Conservation (phyloP, 2,329 filamentous ascomycete species). For the Achaetomium macrosporum region DNA sequence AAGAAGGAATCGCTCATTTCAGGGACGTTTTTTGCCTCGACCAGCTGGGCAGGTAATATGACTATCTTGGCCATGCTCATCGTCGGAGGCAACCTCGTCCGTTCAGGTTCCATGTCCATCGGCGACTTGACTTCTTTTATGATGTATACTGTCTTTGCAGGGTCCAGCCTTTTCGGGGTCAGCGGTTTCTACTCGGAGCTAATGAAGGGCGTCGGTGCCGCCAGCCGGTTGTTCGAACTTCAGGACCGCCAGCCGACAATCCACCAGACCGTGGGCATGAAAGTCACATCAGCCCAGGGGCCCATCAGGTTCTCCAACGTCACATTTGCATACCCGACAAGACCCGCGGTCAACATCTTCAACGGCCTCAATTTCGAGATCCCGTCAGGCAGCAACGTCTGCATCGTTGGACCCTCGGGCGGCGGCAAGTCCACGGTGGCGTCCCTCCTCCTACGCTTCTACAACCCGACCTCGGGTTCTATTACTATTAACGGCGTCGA, state of each 20-base stretch:
- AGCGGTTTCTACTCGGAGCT: conserved; percentile 96
- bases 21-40: conserved; percentile 81
- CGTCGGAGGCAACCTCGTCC: conserved; percentile 85
- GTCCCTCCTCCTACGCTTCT: conserved; percentile 86
- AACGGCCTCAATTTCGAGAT: conserved; percentile 84
- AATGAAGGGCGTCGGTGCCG: conserved; percentile 97
- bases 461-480: conserved; percentile 68
- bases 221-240: conserved; percentile 91
- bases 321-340: conserved; percentile 84
- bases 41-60: conserved; percentile 92
- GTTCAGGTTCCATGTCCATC: conserved; percentile 76
- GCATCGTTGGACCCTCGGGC: conserved; percentile 91
- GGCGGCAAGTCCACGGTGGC: conserved; percentile 96
- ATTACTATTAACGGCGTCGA: conserved; percentile 83
- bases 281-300: conserved; percentile 78
- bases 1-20: conserved; percentile 81
- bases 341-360: conserved; percentile 89
- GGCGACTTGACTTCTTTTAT: conserved; percentile 94
- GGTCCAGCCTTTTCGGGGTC: conserved; percentile 84
- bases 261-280: conserved; percentile 73
- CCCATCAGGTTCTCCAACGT: conserved; percentile 84
- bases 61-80: conserved; percentile 88
- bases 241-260: conserved; percentile 86
- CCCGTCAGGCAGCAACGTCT: conserved; percentile 87
- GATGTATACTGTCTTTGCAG: conserved; percentile 91